These are phyloP conservation scores for Sanguinoderma infundibulare DNA, from an alignment of 1,284 basidiomycete species.

Conservation along the genomic window DNA sequence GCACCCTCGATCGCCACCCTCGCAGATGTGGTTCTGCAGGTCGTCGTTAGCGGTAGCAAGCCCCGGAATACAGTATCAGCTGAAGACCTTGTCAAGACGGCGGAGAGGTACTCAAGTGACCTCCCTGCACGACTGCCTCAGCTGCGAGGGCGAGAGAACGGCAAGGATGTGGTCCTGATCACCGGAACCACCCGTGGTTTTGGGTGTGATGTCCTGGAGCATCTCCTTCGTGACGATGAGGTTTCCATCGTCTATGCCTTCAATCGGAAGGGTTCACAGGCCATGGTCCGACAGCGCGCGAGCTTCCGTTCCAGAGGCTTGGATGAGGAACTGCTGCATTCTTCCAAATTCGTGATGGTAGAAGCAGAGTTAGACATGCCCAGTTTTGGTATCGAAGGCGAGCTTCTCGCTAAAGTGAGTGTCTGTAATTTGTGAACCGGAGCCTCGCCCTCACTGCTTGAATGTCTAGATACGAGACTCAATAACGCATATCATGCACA, in stretches of 20 bases:
- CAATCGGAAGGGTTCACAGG: slow-evolving; percentile 9
- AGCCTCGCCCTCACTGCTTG: no score
- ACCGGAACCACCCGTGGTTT: slow-evolving; percentile 31
- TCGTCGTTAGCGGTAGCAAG: slow-evolving; percentile 20
- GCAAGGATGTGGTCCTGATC: slow-evolving; percentile 26
- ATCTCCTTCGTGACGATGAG: slow-evolving; percentile 11
- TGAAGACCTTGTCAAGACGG: slow-evolving; percentile 11
- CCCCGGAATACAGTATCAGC: slow-evolving; percentile 12
- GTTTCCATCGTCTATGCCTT: slow-evolving; percentile 26
- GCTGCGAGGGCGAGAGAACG: not conserved
- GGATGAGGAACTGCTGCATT: slow-evolving; percentile 30
- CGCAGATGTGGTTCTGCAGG: slow-evolving; percentile 26
- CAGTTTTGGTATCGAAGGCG: slow-evolving; percentile 34
- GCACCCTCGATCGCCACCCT: slow-evolving; percentile 38
- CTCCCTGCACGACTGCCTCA: slow-evolving; percentile 3
- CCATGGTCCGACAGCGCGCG: slow-evolving; percentile 31
- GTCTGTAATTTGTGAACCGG: no score
- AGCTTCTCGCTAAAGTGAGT: slow-evolving; percentile 35
- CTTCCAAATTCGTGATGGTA: slow-evolving; percentile 37
- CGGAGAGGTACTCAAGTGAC: slow-evolving; percentile 7
- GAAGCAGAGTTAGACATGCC: slow-evolving; percentile 36
- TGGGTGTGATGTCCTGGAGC: slow-evolving; percentile 24
- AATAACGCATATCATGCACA: slow-evolving; percentile 18
- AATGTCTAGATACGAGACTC: not conserved
- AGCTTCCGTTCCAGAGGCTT: slow-evolving; percentile 36